Conservation (phyloP, 306 rosid species). For the Vachellia collinsii region DNA sequence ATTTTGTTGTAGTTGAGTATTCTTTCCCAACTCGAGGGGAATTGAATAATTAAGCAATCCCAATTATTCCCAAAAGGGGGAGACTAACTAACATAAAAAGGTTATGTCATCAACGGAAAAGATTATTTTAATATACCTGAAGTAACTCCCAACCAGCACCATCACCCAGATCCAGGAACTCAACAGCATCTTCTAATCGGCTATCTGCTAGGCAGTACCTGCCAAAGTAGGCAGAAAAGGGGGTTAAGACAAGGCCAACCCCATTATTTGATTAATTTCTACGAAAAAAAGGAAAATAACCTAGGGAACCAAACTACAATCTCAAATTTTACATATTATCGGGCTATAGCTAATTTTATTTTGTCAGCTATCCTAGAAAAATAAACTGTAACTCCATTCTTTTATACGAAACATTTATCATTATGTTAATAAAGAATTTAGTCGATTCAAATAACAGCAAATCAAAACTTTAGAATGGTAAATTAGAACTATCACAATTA, state of each 20-base stretch:
- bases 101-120: neutral
- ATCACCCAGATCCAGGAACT: constrained; percentile 75
- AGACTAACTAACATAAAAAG: neutral
- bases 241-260: constrained; percentile 4
- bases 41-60: neutral
- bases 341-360: neutral
- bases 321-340: constrained; percentile 12
- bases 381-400: neutral
- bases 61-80: neutral
- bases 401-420: no score
- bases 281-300: neutral
- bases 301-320: neutral
- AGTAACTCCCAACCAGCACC: constrained; percentile 98
- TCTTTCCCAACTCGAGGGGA: neutral
- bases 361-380: neutral
- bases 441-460: neutral
- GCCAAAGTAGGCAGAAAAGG: constrained; percentile 26
- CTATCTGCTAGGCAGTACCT: constrained; percentile 91
- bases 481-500: neutral
- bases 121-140: constrained; percentile 54
- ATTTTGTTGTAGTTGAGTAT: neutral
- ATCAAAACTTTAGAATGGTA: neutral
- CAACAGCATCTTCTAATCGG: constrained; percentile 62
- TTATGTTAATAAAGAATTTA: neutral
- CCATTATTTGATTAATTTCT: neutral